Conservation (phyloP, 306 rosid genomes). For the Alnus rubra region DNA sequence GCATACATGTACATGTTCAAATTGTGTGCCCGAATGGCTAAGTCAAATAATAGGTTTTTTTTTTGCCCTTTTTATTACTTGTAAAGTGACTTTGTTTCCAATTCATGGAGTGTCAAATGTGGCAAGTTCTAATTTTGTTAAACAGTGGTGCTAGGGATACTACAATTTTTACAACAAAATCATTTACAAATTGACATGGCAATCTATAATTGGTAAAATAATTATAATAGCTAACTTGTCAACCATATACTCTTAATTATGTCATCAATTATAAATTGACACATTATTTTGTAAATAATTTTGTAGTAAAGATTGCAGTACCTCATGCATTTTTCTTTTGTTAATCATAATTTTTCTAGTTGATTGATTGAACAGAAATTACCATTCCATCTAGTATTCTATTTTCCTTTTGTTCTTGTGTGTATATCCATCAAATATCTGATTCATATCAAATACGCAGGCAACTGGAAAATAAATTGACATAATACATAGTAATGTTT, state of each 20-base stretch:
- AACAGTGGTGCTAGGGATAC: too few relatives aligned
- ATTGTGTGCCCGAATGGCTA: background rate
- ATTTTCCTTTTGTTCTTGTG: background rate
- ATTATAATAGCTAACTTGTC: too few relatives aligned
- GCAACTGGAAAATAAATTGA: background rate
- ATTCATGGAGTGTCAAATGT: background rate
- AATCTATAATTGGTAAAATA: too few relatives aligned
- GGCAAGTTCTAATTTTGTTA: background rate
- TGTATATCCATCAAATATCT: background rate
- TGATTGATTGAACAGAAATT: background rate
- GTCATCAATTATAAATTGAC: too few relatives aligned
- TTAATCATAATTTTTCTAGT: background rate
- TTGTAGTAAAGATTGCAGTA: too few relatives aligned
- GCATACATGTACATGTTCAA: background rate
- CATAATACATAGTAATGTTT: background rate
- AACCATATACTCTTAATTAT: too few relatives aligned
- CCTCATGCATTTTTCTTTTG: too few relatives aligned
- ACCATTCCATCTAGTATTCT: background rate
- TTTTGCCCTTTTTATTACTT: background rate
- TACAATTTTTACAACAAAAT: too few relatives aligned
- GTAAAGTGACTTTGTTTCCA: background rate
- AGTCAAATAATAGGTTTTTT: background rate
- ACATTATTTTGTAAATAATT: too few relatives aligned
- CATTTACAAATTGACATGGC: too few relatives aligned
- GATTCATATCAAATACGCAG: background rate